Evolutionary conservation across 1,284 basidiomycete genomes (phyloP).

Genomic region (Ustilago crameri): DNA sequence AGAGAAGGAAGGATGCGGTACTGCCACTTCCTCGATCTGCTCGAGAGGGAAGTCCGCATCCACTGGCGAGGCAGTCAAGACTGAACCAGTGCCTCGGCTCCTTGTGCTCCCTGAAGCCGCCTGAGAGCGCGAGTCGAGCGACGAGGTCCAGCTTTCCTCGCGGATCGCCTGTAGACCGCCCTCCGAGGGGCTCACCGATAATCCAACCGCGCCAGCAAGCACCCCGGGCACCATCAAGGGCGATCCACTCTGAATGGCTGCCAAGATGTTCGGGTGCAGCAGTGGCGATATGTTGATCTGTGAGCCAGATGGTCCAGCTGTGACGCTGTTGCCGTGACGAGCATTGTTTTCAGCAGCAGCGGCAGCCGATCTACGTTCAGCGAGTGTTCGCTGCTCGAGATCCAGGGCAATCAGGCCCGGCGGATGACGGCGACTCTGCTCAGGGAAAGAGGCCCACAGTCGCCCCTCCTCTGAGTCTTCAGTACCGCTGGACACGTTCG

Average conservation of each 20-base stretch:
- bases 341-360: constrained; percentile 16
- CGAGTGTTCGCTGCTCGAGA: constrained; percentile 35
- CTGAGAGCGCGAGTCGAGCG: constrained; percentile 34
- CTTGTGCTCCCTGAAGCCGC: constrained; percentile 23
- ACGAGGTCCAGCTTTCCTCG: constrained; percentile 52
- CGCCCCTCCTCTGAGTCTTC: constrained; percentile 53
- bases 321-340: constrained; percentile 4
- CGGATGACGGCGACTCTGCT: constrained; percentile 51
- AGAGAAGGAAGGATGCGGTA: constrained; percentile 9
- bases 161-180: constrained; percentile 51
- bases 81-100: constrained; percentile 19
- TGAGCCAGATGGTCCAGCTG: neutral
- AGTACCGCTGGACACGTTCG: constrained; percentile 17
- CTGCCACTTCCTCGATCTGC: constrained; percentile 25
- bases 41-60: constrained; percentile 24
- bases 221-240: constrained; percentile 15
- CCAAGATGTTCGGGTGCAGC: constrained; percentile 20
- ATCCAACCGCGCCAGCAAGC: constrained; percentile 17
- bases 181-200: constrained; percentile 41
- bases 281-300: constrained; percentile 24
- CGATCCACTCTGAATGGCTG: constrained; percentile 9
- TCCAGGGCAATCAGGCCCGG: constrained; percentile 57
- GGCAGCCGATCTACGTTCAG: constrained; percentile 16
- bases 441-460: constrained; percentile 54
- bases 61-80: constrained; percentile 22